These are phyloP conservation scores for Dryadomyces quercivorus DNA, from an alignment of 2,329 filamentous ascomycete genomes.

Conservation along the genomic window DNA sequence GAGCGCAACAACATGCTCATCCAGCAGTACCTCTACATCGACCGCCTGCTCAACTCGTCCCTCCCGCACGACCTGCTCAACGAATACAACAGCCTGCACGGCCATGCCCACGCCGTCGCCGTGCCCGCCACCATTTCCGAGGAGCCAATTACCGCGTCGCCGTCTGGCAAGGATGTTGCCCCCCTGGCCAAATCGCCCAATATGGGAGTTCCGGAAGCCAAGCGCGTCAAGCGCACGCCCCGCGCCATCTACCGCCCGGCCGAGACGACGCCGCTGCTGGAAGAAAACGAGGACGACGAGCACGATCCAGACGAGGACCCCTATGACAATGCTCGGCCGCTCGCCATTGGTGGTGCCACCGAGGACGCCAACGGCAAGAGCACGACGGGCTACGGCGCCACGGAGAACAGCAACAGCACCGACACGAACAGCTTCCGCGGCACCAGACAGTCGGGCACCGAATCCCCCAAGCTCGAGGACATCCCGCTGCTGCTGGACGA, in stretches of 20 bases:
- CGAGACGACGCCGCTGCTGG: slow-evolving; percentile 55
- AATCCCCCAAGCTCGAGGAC: slow-evolving; percentile 28
- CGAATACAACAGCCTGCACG: slow-evolving; percentile 62
- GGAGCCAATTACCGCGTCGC: slow-evolving; percentile 30
- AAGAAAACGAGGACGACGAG: slow-evolving; percentile 26
- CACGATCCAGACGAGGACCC: slow-evolving; percentile 25
- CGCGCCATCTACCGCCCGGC: slow-evolving; percentile 73
- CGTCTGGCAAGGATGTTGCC: slow-evolving; percentile 14
- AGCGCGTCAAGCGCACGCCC: slow-evolving; percentile 64
- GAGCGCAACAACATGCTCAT: slow-evolving; percentile 80
- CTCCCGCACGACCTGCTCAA: slow-evolving; percentile 86
- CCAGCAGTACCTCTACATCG: slow-evolving; percentile 88
- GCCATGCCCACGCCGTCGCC: slow-evolving; percentile 39
- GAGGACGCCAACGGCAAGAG: not conserved
- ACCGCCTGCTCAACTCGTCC: slow-evolving; percentile 78
- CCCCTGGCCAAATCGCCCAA: not conserved
- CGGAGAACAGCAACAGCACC: not conserved
- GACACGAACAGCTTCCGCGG: not conserved
- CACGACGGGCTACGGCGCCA: not conserved
- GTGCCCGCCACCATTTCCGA: slow-evolving; percentile 69
- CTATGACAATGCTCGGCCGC: slow-evolving; percentile 17
- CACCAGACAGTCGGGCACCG: slow-evolving; percentile 16
- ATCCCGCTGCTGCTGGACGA: slow-evolving; percentile 52
- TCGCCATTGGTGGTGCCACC: slow-evolving; percentile 5
- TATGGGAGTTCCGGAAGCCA: slow-evolving; percentile 14